Base-by-base conservation (phyloP, 169 alveolate genomes). In the Plasmodium gonderi region DNA sequence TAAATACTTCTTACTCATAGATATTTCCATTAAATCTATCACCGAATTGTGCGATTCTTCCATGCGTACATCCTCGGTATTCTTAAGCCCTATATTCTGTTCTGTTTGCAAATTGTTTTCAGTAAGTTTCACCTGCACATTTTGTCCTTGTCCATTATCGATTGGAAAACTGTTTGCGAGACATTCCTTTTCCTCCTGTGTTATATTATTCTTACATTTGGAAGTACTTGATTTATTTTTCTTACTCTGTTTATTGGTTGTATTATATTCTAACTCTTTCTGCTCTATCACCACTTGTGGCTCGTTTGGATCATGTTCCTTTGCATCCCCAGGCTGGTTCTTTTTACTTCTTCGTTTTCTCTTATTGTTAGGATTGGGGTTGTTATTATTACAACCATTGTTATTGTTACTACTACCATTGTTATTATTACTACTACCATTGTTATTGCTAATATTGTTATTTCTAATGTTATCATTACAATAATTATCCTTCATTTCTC, bases 1-100 rank as follows among this genome's bases (percentile, higher is more conserved):
- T 78, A 90, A 90, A 44, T 76, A 31, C 60, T 78, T 79, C 17
- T 44, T 78, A 79, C 80, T 67, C 90, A 64, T 90, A 26, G 94
- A 76, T 60, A 79, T 77, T 64, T 90, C 91, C 40, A 90, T 90
- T 64, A 90, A 36, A 67, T 90, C 94, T 33, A 76, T n/a, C 29
- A 90, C 81, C 29, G 94, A 90, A 20, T 78, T 76, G 78, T 79
- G 69, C 7, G 42, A 49, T 72, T 90, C 77, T 26, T 42, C 45
- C 14, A 90, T 79, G 40, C 36, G 11, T 79, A 31, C 74, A 8
- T 65, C 72, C 26, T 29, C 60, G 79, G 11, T 79, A 36, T 29
- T 49, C 17, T 79, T 44, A 44, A 65, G 33, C 12, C 29, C 44
- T 64, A 65, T 33, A 49, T 33, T 60, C 31, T 81, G 72, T 60